phyloP scores from a whole-genome alignment of 1,284 basidiomycete genomes.

The Grifola frondosa region DNA sequence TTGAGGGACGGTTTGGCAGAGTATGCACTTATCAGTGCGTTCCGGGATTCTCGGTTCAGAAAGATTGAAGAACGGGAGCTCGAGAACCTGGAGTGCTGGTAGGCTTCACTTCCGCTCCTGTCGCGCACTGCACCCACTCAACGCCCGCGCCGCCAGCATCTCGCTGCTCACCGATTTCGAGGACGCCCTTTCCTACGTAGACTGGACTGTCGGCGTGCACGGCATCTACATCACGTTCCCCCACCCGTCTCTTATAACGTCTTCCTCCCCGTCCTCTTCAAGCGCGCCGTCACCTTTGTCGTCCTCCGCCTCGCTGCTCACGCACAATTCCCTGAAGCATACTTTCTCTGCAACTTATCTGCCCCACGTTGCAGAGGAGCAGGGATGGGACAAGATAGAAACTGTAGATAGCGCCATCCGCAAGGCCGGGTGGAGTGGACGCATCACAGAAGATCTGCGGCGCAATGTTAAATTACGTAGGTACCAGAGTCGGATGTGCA shows the following conservation, averaged over 20 bases:
- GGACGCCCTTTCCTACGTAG: conserved; percentile 80
- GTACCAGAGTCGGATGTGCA: conserved; percentile 82
- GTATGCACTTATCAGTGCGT: conserved; percentile 87
- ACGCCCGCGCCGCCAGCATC: conserved; percentile 50
- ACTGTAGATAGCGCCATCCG: conserved; percentile 88
- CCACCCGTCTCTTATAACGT: conserved; percentile 64
- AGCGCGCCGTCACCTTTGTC: conserved; percentile 67
- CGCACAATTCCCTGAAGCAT: conserved; percentile 50
- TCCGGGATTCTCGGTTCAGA: conserved; percentile 68
- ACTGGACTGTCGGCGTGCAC: conserved; percentile 91
- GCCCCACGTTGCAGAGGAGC: conserved; percentile 90
- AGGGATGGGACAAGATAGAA: conserved; percentile 91
- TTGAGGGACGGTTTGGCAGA: conserved; percentile 80
- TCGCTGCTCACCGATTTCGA: conserved; percentile 94
- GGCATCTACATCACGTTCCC: conserved; percentile 90
- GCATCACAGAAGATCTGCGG: conserved; percentile 82
- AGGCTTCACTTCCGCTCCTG: conserved; percentile 33
- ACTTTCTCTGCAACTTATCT: conserved; percentile 88
- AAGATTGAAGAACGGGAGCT: conserved; percentile 79
- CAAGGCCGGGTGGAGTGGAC: conserved; percentile 88
- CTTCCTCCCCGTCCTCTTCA: conserved; percentile 48
- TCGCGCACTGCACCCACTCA: neutral
- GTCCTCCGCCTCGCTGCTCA: conserved; percentile 57
- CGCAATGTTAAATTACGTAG: conserved; percentile 75
- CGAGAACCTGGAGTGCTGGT: conserved; percentile 82